Evolutionary conservation across 805 yeast species (phyloP).

Genomic region (Blastobotrys peoriensis): DNA sequence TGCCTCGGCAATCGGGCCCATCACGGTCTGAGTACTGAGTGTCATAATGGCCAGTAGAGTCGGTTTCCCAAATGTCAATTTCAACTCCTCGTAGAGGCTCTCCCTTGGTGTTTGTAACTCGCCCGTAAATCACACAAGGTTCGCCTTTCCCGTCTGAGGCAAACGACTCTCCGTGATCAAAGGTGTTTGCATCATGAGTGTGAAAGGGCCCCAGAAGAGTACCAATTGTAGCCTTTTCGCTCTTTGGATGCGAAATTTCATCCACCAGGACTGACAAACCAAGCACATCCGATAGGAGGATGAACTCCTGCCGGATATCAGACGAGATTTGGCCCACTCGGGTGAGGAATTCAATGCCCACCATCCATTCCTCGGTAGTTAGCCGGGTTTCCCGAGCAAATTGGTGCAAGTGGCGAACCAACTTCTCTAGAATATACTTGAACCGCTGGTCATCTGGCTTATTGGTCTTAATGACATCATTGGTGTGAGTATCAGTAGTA

Average conservation of each 20-base stretch:
- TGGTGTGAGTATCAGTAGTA: too few relatives aligned
- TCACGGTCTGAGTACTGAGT: conserved; percentile 32
- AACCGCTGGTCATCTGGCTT: conserved; percentile 12
- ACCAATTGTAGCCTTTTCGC: conserved; percentile 25
- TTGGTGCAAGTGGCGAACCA: conserved; percentile 34
- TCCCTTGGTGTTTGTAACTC: conserved; percentile 27
- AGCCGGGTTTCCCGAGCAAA: conserved; percentile 33
- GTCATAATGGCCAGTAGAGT: conserved; percentile 34
- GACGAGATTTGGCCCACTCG: conserved; percentile 32
- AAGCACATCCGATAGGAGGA: conserved; percentile 32
- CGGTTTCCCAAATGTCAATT: conserved; percentile 36
- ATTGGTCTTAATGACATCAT: background rate
- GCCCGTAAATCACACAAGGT: conserved; percentile 26
- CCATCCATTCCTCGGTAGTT: conserved; percentile 34
- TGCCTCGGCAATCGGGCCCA: conserved; percentile 34
- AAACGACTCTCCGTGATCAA: conserved; percentile 30
- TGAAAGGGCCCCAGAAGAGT: conserved; percentile 36
- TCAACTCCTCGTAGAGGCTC: conserved; percentile 28
- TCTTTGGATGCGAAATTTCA: conserved; percentile 22
- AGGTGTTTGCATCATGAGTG: conserved; percentile 29
- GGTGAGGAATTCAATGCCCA: conserved; percentile 30
- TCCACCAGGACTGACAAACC: conserved; percentile 34
- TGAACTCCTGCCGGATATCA: conserved; percentile 31
- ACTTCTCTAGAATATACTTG: conserved; percentile 12
- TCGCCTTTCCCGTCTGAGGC: conserved; percentile 33